phyloP scores from a whole-genome alignment of 1,284 basidiomycete species.

The Sutorius eximius region DNA sequence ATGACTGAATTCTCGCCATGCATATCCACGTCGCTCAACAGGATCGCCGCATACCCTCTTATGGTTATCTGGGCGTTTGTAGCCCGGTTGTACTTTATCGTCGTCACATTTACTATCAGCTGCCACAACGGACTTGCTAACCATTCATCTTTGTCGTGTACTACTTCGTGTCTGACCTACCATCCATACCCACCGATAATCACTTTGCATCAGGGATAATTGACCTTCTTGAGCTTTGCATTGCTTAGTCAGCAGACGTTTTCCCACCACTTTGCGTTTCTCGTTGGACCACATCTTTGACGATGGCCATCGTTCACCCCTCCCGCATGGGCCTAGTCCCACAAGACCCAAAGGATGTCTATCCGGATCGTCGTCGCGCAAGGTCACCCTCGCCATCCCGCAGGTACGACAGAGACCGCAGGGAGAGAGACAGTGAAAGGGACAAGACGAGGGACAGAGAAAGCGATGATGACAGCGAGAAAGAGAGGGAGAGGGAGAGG shows the following conservation, averaged over 20 bases:
- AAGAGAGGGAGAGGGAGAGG: conserved; percentile 4
- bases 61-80: not conserved
- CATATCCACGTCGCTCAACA: not conserved
- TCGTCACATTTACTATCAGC: not conserved
- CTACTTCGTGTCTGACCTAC: not conserved
- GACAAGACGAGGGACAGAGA: conserved; percentile 18
- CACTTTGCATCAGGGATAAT: not conserved
- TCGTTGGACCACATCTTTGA: not conserved
- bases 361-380: conserved; percentile 19
- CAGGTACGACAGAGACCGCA: conserved; percentile 18
- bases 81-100: not conserved
- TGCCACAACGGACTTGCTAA: conserved; percentile 5
- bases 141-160: conserved; percentile 5
- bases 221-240: not conserved
- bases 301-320: conserved; percentile 52
- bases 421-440: conserved; percentile 7
- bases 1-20: not conserved
- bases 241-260: conserved; percentile 14
- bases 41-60: conserved; percentile 15
- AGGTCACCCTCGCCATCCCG: conserved; percentile 32
- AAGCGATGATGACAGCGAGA: conserved; percentile 17
- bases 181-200: not conserved
- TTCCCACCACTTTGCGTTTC: not conserved
- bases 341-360: conserved; percentile 32
- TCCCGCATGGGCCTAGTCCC: conserved; percentile 50